Conservation (phyloP, 2,329 filamentous ascomycete genomes). For the Arthrobotrys pseudoclavata region DNA sequence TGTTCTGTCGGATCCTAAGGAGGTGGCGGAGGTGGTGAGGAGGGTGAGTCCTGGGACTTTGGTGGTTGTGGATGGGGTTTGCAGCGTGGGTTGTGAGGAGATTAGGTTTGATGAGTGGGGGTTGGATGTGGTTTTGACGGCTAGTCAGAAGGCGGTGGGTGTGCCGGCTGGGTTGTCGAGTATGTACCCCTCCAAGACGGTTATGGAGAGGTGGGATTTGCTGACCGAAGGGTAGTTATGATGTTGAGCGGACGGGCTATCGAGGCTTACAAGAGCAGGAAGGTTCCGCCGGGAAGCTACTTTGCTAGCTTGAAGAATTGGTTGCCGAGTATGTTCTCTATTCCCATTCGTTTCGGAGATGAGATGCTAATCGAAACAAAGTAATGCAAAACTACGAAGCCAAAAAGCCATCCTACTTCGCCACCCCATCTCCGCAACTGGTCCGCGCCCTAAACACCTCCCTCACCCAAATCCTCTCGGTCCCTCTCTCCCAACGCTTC, state of each 20-base stretch:
- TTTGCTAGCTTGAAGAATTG: conserved; percentile 98
- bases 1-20: conserved; percentile 90
- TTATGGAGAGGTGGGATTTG: not conserved
- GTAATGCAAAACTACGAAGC: conserved; percentile 99
- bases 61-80: conserved; percentile 93
- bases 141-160: conserved; percentile 96
- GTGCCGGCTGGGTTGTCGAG: conserved; percentile 91
- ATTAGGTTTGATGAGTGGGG: conserved; percentile 96
- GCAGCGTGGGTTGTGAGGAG: conserved; percentile 95
- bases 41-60: conserved; percentile 91
- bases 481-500: conserved; percentile 85
- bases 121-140: conserved; percentile 91
- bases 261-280: conserved; percentile 81
- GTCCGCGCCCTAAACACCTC: conserved; percentile 92
- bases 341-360: not conserved
- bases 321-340: conserved; percentile 78
- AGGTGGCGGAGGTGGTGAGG: conserved; percentile 84
- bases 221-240: conserved; percentile 69
- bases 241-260: conserved; percentile 94
- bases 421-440: conserved; percentile 93
- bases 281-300: conserved; percentile 86
- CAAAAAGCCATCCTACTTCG: conserved; percentile 97
- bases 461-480: conserved; percentile 85
- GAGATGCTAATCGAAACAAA: conserved; percentile 3
- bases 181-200: conserved; percentile 11